phyloP scores from a whole-genome alignment of 164 flowering plant genomes.

The Kingdonia uniflora region DNA sequence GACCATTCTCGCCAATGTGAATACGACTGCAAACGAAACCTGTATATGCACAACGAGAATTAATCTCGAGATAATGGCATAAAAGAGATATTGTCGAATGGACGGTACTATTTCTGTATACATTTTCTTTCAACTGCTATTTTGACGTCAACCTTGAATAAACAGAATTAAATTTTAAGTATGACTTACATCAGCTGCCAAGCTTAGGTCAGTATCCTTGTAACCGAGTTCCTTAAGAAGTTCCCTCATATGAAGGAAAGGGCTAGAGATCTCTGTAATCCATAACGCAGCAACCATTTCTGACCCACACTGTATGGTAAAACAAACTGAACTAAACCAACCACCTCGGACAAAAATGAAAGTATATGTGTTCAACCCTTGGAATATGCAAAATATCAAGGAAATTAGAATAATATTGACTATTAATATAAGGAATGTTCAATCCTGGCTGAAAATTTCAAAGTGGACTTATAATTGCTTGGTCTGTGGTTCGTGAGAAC shows the following conservation, averaged over 20 bases:
- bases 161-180: neutral
- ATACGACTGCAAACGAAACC: slow-evolving; percentile 61
- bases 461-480: too few species aligned
- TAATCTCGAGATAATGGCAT: neutral
- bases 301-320: slow-evolving; percentile 56
- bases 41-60: slow-evolving; percentile 14
- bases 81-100: neutral
- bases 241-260: slow-evolving; percentile 82
- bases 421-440: too few species aligned
- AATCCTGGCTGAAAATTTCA: too few species aligned
- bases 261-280: slow-evolving; percentile 85
- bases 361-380: too few species aligned
- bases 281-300: slow-evolving; percentile 76
- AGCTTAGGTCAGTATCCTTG: slow-evolving; percentile 70
- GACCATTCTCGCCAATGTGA: slow-evolving; percentile 66
- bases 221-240: slow-evolving; percentile 84
- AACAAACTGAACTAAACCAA: neutral
- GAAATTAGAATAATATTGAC: too few species aligned
- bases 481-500: too few species aligned
- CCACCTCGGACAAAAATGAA: too few species aligned
- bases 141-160: neutral
- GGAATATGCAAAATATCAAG: too few species aligned
- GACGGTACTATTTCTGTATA: neutral
- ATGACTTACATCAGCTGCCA: slow-evolving; percentile 72
- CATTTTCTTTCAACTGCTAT: too few species aligned